These are phyloP conservation scores for Fusarium verrucosum DNA, from an alignment of 2,329 filamentous ascomycete species.

Conservation along the genomic window DNA sequence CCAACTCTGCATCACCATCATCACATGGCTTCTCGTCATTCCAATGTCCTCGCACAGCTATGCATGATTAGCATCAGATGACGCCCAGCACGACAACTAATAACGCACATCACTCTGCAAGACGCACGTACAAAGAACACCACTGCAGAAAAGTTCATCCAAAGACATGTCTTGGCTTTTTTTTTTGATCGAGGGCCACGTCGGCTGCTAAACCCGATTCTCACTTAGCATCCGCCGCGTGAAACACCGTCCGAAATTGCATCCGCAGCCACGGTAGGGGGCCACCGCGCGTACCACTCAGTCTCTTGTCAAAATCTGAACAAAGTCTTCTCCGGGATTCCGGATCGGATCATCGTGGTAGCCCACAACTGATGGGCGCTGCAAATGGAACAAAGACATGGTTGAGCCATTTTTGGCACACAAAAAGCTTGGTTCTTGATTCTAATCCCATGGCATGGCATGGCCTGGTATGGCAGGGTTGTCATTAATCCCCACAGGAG, in stretches of 20 bases:
- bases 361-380: constrained; percentile 7
- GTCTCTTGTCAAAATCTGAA: constrained; percentile 24
- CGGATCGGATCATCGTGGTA: constrained; percentile 22
- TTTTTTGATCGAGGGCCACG: constrained; percentile 36
- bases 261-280: constrained; percentile 44
- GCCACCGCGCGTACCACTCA: constrained; percentile 31
- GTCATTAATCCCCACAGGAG: constrained; percentile 16
- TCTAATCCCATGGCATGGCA: too few species aligned
- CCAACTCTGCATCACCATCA: constrained; percentile 4
- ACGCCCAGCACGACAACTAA: constrained; percentile 11
- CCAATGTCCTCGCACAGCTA: constrained; percentile 30
- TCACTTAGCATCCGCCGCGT: constrained; percentile 36
- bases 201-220: constrained; percentile 39
- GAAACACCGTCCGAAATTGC: constrained; percentile 51
- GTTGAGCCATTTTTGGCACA: constrained; percentile 28
- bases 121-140: background rate
- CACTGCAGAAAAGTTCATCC: constrained; percentile 8
- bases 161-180: constrained; percentile 32
- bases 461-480: constrained; percentile 16
- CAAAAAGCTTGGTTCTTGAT: constrained; percentile 31
- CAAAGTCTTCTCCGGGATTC: constrained; percentile 19
- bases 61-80: constrained; percentile 25
- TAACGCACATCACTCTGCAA: background rate
- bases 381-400: constrained; percentile 17
- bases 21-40: constrained; percentile 19